These are phyloP conservation scores for Trichophyton simii DNA, from an alignment of 2,329 filamentous ascomycete genomes.

Conservation along the genomic window DNA sequence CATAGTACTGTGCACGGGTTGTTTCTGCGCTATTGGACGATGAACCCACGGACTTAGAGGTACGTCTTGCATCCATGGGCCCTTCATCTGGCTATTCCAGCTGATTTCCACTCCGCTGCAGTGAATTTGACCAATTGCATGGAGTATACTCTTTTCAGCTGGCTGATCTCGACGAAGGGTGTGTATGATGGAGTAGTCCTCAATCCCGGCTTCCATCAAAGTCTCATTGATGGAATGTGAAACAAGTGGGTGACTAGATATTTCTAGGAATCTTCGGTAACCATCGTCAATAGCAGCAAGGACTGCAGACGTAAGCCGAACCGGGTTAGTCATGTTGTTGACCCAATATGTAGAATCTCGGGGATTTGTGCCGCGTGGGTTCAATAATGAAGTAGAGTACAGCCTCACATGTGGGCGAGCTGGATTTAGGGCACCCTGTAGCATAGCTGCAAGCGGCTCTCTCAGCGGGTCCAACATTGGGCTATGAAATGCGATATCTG, in stretches of 20 bases:
- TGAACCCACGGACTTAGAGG: not conserved
- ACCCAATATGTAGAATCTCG: not conserved
- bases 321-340: not conserved
- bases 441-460: not conserved
- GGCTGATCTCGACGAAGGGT: not conserved
- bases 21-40: not conserved
- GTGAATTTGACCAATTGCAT: not conserved
- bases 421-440: not conserved
- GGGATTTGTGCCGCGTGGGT: not conserved
- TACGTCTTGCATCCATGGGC: not conserved
- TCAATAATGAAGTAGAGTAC: not conserved
- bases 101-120: not conserved
- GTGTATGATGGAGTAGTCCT: not conserved
- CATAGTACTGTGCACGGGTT: not conserved
- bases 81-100: not conserved
- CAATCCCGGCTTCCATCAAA: not conserved
- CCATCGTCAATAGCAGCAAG: not conserved
- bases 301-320: not conserved
- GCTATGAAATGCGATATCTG: not conserved
- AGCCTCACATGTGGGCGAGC: not conserved
- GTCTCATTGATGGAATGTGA: not conserved
- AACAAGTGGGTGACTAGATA: not conserved
- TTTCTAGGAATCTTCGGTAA: not conserved
- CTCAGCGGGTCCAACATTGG: not conserved
- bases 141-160: not conserved